A percentile compares a stretch with the other conserved stretches of the same genome.
phyloP scores from a whole-genome alignment of 1,284 basidiomycete species.

The Cryptococcus maquisensis region DNA sequence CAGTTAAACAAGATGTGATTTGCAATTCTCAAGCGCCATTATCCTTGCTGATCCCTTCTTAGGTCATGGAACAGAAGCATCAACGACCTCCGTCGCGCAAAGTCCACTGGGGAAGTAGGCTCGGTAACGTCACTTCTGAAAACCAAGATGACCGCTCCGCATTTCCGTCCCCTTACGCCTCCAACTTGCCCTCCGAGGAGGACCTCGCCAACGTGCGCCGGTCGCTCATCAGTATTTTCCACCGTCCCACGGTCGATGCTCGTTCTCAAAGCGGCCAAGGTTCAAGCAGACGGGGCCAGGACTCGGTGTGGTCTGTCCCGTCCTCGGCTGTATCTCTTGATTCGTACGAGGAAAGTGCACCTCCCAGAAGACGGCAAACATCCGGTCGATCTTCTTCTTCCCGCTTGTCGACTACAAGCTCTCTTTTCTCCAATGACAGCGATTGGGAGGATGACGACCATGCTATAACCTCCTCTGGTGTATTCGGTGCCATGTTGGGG shows the following conservation, averaged over 20 bases:
- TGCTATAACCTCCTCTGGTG: constrained; percentile 1
- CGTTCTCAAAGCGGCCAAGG: not conserved
- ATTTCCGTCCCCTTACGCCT: not conserved
- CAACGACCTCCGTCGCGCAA: not conserved
- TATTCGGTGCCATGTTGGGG: constrained; percentile 14
- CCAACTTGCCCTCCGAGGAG: not conserved
- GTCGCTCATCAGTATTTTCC: not conserved
- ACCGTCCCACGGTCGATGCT: not conserved
- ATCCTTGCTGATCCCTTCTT: no score
- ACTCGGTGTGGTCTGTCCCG: no score
- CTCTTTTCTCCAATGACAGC: not conserved
- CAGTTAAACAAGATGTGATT: no score
- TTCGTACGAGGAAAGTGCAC: constrained; percentile 4
- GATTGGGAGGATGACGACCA: constrained; percentile 4
- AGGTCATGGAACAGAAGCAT: no score
- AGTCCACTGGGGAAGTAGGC: not conserved
- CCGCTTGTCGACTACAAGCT: constrained; percentile 1
- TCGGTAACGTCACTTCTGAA: not conserved
- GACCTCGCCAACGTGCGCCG: not conserved
- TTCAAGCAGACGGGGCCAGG: constrained; percentile 1
- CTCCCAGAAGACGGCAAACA: not conserved
- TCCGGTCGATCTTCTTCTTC: constrained; percentile 6
- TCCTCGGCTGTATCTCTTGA: constrained; percentile 6
- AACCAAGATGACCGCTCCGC: not conserved
- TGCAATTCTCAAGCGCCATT: no score